phyloP scores from a whole-genome alignment of 176 grass and related monocot genomes.

The Eremochloa ophiuroides region DNA sequence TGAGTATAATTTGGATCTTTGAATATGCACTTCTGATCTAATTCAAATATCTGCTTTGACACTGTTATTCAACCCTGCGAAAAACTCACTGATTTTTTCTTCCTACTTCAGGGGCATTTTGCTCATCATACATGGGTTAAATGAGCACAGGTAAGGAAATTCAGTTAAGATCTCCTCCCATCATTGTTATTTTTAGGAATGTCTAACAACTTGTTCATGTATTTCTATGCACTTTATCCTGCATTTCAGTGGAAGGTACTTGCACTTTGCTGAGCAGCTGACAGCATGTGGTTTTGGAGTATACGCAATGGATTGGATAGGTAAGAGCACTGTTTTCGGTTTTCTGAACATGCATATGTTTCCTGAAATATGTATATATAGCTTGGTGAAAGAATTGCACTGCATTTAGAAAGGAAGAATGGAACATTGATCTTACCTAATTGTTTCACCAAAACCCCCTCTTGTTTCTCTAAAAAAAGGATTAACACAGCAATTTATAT shows the following conservation, averaged over 20 bases:
- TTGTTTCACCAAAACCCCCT: background rate
- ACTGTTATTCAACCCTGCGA: background rate
- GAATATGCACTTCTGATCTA: background rate
- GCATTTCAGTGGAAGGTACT: conserved; percentile 83
- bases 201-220: background rate
- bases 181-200: background rate
- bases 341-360: conserved; percentile 15
- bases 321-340: conserved; percentile 27
- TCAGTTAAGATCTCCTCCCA: background rate
- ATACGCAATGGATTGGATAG: conserved; percentile 99
- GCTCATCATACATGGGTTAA: conserved; percentile 89
- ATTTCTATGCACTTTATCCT: background rate
- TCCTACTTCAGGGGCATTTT: conserved; percentile 70
- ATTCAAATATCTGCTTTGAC: background rate
- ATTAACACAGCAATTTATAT: background rate
- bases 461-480: background rate
- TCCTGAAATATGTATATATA: background rate
- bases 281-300: conserved; percentile 81
- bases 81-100: conserved; percentile 23
- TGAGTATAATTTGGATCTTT: background rate
- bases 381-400: background rate
- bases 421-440: background rate
- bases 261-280: conserved; percentile 86
- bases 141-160: conserved; percentile 78
- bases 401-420: background rate